Base-by-base conservation (phyloP, 2,329 filamentous ascomycete genomes). In the Aspergillus amoenus region DNA sequence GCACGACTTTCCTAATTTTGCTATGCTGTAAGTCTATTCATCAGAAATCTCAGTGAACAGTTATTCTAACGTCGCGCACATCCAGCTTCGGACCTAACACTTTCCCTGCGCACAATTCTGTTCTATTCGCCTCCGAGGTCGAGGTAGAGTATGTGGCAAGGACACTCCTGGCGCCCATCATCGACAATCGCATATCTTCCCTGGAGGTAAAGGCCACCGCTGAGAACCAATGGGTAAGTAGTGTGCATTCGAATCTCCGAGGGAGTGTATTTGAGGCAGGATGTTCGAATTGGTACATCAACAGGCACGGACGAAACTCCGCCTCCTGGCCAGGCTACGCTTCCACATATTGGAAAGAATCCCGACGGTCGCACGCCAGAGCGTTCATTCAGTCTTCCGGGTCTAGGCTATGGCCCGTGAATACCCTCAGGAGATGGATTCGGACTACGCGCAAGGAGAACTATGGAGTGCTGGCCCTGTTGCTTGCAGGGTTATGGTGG, bases 241-340 rank as follows among this genome's bases (percentile, higher is more conserved):
- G 55, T 2, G 64, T 79, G 0, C 68, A 79, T 17, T 34, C 51
- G 12, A 56, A 69, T 15, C 63, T 78, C 0, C 45, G 60, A 9
- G 65, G 46, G 2, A 71, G 69, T 0, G 75, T 78, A 3, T 78
- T 75, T 49, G 57, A 67, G 12, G 71, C 65, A 1, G 73, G 66
- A 27, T 78, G 76, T 52, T 73, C 69, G 17, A 78, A 78, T 58
- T 78, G 74, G 76, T 78, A 78, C 56, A 76, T 78, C 42, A 69
- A 70, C 56, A 60, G 68, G 5, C 63, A 64, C 21, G 75, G 76
- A 0, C 67, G 73, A 3, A 78, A 78, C 50, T 61, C 72, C 0
- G 74, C 74, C 1, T 72, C 70, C 4, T 76, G 72, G 72, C 74
- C 73, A 1, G 71, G 73, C 8, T 30, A 30, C 9, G 27, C 27